These are phyloP conservation scores for Fusarium pilosicola DNA, from an alignment of 2,329 filamentous ascomycete genomes.

Conservation along the genomic window DNA sequence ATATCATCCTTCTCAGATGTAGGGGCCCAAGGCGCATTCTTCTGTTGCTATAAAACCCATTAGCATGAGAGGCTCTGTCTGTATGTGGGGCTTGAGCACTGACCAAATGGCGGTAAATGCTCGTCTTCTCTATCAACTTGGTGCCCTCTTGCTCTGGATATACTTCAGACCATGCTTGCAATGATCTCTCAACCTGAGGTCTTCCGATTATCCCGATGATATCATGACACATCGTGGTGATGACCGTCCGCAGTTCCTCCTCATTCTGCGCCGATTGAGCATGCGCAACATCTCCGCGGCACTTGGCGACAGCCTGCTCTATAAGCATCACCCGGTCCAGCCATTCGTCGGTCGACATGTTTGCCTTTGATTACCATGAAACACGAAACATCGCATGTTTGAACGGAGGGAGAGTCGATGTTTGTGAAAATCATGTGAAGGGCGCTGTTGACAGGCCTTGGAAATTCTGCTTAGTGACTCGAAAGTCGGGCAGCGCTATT, in stretches of 20 bases:
- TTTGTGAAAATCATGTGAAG: not conserved
- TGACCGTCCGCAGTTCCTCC: not conserved
- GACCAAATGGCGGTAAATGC: not conserved
- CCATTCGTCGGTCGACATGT: not conserved
- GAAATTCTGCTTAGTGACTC: not conserved
- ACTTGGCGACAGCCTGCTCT: not conserved
- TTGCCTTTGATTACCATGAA: not conserved
- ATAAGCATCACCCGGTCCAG: not conserved
- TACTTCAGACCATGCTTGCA: not conserved
- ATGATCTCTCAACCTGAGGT: not conserved
- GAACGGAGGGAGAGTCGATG: not conserved
- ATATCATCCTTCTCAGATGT: not conserved
- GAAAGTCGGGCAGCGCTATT: not conserved
- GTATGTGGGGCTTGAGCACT: not conserved
- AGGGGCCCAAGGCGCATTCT: not conserved
- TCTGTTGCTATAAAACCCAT: not conserved
- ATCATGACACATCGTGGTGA: not conserved
- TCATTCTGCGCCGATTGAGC: not conserved
- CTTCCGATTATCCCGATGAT: not conserved
- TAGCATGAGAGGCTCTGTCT: not conserved
- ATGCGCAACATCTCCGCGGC: not conserved
- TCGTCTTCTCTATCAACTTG: not conserved
- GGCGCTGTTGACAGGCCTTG: not conserved
- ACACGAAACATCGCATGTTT: not conserved
- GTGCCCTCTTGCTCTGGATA: not conserved